Conservation (phyloP, 345 rosid species). For the Acer yangbiense region DNA sequence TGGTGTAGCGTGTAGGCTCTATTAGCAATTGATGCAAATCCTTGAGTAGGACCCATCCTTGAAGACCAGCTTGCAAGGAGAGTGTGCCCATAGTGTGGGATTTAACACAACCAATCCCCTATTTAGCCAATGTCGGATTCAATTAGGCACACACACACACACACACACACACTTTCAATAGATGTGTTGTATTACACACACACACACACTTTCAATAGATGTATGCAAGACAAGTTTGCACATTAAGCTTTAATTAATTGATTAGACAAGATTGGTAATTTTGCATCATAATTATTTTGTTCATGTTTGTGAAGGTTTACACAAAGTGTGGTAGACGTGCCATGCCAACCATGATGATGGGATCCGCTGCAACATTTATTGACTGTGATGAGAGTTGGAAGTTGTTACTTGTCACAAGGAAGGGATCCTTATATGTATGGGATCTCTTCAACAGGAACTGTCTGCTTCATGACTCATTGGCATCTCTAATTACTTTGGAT, state of each 20-base stretch:
- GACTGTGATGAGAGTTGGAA: slow-evolving; percentile 97
- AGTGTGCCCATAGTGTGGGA: no score
- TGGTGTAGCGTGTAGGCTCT: no score
- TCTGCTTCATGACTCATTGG: slow-evolving; percentile 77
- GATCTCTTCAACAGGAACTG: slow-evolving; percentile 78
- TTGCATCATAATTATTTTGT: slow-evolving; percentile 1
- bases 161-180: neutral
- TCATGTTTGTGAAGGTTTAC: slow-evolving; percentile 60
- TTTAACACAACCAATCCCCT: no score
- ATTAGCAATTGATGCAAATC: no score
- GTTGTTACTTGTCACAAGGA: slow-evolving; percentile 80
- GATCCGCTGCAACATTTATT: slow-evolving; percentile 87
- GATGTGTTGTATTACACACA: no score
- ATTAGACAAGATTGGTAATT: neutral
- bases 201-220: neutral
- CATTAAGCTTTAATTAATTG: no score
- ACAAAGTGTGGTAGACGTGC: slow-evolving; percentile 95
- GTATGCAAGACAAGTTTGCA: neutral
- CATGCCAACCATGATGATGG: slow-evolving; percentile 95
- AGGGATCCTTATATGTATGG: slow-evolving; percentile 86
- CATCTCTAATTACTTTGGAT: slow-evolving; percentile 64
- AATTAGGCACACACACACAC: no score
- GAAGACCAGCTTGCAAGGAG: no score
- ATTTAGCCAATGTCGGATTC: no score
- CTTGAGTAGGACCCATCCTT: no score